These are phyloP conservation scores for Cystobasidium slooffiae DNA, from an alignment of 1,284 basidiomycete genomes.

Conservation along the genomic window DNA sequence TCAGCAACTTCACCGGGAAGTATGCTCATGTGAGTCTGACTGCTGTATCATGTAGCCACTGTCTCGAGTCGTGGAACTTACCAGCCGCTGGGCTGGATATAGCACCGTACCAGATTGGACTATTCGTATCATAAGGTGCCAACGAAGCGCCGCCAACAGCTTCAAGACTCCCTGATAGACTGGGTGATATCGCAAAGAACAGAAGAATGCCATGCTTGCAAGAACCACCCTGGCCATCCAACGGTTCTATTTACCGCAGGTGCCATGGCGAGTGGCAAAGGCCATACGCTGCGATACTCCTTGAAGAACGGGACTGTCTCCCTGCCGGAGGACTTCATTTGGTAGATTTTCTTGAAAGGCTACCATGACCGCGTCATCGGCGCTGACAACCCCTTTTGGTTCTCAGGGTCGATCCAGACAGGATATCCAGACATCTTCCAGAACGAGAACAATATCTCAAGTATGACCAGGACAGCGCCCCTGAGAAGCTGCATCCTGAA, in stretches of 20 bases:
- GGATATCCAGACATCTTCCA: constrained; percentile 49
- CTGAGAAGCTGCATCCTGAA: constrained; percentile 50
- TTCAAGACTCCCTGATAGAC: constrained; percentile 50
- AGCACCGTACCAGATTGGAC: constrained; percentile 46
- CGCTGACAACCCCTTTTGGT: neutral
- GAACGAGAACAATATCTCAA: constrained; percentile 51
- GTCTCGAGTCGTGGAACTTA: neutral
- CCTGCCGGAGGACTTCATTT: constrained; percentile 50
- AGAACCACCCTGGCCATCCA: constrained; percentile 13
- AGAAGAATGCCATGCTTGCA: constrained; percentile 45
- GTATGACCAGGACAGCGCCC: constrained; percentile 42
- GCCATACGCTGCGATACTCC: constrained; percentile 49
- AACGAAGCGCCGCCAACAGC: constrained; percentile 41
- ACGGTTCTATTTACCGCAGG: constrained; percentile 44
- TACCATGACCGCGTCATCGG: neutral
- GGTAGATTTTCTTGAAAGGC: constrained; percentile 38
- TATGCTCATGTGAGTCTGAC: constrained; percentile 29
- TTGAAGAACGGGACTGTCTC: constrained; percentile 45
- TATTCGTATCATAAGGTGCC: constrained; percentile 51
- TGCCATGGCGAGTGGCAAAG: constrained; percentile 53
- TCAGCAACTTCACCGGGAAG: constrained; percentile 27
- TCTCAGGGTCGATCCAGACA: constrained; percentile 52
- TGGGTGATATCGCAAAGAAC: constrained; percentile 45
- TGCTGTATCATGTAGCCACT: neutral
- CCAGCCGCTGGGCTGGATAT: too few species aligned